A percentile compares a stretch with the other conserved stretches of the same genome.
These are phyloP conservation scores for Diaporthe citri DNA, from an alignment of 2,329 filamentous ascomycete species.

Conservation along the genomic window DNA sequence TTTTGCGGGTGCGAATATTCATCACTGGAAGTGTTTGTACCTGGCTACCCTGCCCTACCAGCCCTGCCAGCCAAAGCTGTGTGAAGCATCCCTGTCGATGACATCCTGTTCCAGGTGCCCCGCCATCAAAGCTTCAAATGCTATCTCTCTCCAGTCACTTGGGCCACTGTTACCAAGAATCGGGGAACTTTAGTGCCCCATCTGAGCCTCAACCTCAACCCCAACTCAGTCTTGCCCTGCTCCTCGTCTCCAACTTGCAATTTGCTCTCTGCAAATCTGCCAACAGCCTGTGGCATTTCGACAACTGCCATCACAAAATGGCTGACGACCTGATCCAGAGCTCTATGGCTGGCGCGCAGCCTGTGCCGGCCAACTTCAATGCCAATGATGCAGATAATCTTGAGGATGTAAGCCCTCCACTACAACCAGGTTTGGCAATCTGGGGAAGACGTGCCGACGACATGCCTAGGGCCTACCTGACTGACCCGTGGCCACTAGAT, in stretches of 20 bases:
- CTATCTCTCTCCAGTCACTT: neutral
- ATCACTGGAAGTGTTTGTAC: neutral
- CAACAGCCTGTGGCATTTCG: neutral
- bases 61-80: neutral
- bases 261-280: neutral
- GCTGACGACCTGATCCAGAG: constrained; percentile 35
- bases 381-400: constrained; percentile 67
- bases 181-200: too few relatives aligned
- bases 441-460: constrained; percentile 10
- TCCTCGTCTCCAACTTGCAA: neutral
- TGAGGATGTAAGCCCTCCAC: constrained; percentile 63
- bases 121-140: constrained; percentile 12
- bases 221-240: neutral
- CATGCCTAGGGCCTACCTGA: neutral
- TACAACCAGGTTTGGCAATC: neutral
- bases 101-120: constrained; percentile 4
- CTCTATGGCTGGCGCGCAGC: constrained; percentile 45
- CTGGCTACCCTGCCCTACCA: neutral
- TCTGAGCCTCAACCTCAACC: neutral
- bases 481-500: constrained; percentile 68
- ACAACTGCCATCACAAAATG: constrained; percentile 12
- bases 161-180: neutral
- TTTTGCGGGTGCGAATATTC: too few relatives aligned
- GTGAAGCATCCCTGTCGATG: neutral
- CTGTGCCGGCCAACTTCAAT: constrained; percentile 69